Evolutionary conservation across 2,329 filamentous ascomycete genomes (phyloP), one percentile per base, ranked within the genome.

Genomic region (Fusarium ramigenum): DNA sequence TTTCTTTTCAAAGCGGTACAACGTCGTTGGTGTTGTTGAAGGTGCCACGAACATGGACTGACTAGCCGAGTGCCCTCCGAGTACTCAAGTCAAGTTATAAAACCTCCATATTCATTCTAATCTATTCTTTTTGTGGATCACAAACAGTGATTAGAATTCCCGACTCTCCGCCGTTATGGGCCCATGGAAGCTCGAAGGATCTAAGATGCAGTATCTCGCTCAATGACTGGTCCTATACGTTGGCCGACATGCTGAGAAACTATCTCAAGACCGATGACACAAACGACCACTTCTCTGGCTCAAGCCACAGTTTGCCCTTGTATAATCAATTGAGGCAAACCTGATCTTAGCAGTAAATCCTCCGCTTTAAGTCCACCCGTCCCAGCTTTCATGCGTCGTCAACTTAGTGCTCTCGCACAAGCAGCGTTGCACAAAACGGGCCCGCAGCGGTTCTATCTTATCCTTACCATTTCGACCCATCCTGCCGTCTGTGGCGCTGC

Each of bases 1-100:
- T 4, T 99, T 97, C 84, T 99, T 99, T 84, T 94, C 93, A 75
- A 99, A 98, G 86, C 89, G 96, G 65, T 99, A 99, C 85, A 98
- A 97, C 78, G 89, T 98, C 58, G 91, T 97, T 52, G 94, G 94
- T 19, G 81, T 86, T 63, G 89, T 93, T 21, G 84, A 87, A 67
- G 89, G 88, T 40, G 89, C 89, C 34, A 90, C 87, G 34, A 91
- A 91, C 78, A 83, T 84, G 78, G 87, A 86, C 34, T 78, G 75
- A 78, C 77, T 78, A 76, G 69, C 72, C 66, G 74, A 70, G 63
- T 60, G 60, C 63, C 66, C 68, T 54, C 65, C 68, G 63, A 70
- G 63, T 53, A 59, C 56, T 46, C 70, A 73, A 62, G 56, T 57
- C 73, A 78, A 73, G 67, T 59, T 78, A 44, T 78, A 61, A 74